Evolutionary conservation across 148 eudicot genomes (phyloP).

Genomic region (Chenopodium suecicum): DNA sequence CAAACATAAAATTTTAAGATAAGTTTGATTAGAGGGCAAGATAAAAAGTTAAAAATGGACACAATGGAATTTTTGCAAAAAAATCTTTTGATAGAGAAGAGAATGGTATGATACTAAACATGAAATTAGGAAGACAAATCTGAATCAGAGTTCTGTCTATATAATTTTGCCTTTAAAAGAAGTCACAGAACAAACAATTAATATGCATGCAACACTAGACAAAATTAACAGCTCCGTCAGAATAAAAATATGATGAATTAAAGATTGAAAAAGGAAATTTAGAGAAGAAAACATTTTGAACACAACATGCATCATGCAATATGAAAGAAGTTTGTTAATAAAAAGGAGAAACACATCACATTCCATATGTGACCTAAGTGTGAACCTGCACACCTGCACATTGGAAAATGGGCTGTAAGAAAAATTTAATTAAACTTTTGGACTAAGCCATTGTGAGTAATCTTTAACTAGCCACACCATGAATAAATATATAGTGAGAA

Average conservation of each 20-base stretch:
- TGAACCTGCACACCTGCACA: slow-evolving; percentile 96
- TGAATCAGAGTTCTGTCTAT: not conserved
- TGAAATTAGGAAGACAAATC: not conserved
- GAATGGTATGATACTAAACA: no score
- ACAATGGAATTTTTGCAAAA: not conserved
- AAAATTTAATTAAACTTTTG: slow-evolving; percentile 19
- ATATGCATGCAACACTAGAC: not conserved
- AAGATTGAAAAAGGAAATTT: not conserved
- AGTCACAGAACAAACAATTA: not conserved
- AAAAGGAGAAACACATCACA: slow-evolving; percentile 37
- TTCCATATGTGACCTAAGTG: slow-evolving; percentile 49
- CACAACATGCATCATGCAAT: slow-evolving; percentile 15
- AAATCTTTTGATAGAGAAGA: not conserved
- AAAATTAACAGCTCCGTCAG: not conserved
- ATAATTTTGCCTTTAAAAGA: not conserved
- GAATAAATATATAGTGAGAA: slow-evolving; percentile 10
- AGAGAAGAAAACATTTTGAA: not conserved
- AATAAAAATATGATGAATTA: not conserved
- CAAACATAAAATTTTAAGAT: not conserved
- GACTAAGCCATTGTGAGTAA: slow-evolving; percentile 7
- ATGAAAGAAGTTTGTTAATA: not conserved
- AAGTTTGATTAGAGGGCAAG: not conserved
- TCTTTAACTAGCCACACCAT: not conserved
- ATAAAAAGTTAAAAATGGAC: no score
- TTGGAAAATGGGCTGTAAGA: slow-evolving; percentile 65